Evolutionary conservation across 2,329 filamentous ascomycete species (phyloP).

Genomic region (Claviceps citrina): DNA sequence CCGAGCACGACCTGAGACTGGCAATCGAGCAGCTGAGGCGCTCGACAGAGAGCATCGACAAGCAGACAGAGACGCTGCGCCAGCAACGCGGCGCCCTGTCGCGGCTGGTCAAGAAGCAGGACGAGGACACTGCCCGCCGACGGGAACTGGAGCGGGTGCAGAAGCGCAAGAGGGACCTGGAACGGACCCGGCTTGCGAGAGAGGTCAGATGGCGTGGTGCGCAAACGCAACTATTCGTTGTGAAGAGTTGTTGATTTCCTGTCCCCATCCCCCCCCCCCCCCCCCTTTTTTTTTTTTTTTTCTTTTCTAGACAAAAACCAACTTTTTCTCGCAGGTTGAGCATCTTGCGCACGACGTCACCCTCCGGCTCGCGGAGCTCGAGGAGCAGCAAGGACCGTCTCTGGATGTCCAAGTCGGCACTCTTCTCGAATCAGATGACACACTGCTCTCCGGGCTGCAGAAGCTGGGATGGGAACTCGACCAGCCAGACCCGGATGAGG

Average conservation of each 20-base stretch:
- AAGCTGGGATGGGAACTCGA: slow-evolving; percentile 49
- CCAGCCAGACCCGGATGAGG: slow-evolving; percentile 34
- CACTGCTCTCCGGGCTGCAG: slow-evolving; percentile 47
- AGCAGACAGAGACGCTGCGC: slow-evolving; percentile 45
- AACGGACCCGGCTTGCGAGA: slow-evolving; percentile 25
- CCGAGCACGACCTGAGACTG: slow-evolving; percentile 42
- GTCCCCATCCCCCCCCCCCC: no score
- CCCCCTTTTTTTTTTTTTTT: background rate
- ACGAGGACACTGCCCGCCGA: slow-evolving; percentile 16
- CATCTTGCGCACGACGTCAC: slow-evolving; percentile 31
- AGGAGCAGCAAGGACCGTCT: slow-evolving; percentile 34
- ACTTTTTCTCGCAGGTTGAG: slow-evolving; percentile 35
- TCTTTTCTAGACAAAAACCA: no score
- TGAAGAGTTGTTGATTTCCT: no score
- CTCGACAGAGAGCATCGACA: slow-evolving; percentile 48
- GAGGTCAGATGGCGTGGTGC: slow-evolving; percentile 26
- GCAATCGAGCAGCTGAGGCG: slow-evolving; percentile 49
- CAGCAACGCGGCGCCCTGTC: slow-evolving; percentile 47
- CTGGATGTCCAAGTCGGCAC: slow-evolving; percentile 34
- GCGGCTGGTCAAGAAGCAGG: slow-evolving; percentile 28
- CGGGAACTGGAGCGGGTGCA: slow-evolving; percentile 16
- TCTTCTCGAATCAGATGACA: slow-evolving; percentile 46
- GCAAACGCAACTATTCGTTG: no score
- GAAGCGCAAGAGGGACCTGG: slow-evolving; percentile 18
- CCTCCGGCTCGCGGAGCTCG: slow-evolving; percentile 31